Conservation (phyloP, 768 basidiomycete species). For the Pholiota microspora region DNA sequence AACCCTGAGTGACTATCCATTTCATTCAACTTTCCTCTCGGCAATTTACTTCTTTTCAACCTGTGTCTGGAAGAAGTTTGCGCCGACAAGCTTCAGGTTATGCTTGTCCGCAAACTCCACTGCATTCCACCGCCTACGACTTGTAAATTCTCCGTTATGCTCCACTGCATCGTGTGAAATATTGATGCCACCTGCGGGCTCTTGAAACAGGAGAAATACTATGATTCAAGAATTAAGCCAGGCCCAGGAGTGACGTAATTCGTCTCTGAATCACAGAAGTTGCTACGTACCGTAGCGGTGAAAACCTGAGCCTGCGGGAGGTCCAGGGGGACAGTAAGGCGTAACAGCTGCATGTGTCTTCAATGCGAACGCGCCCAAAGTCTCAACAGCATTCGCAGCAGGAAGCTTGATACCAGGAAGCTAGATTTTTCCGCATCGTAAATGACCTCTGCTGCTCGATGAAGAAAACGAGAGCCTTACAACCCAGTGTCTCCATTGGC, state of each 20-base stretch:
- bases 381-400: slow-evolving; percentile 19
- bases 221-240: too few species aligned
- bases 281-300: slow-evolving; percentile 56
- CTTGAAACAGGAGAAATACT: slow-evolving; percentile 62
- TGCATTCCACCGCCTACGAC: slow-evolving; percentile 56
- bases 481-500: slow-evolving; percentile 58
- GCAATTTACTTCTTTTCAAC: neutral
- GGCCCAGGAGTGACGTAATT: neutral
- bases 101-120: slow-evolving; percentile 48
- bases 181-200: slow-evolving; percentile 41
- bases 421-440: slow-evolving; percentile 17
- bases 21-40: neutral
- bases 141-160: slow-evolving; percentile 37
- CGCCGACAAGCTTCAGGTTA: slow-evolving; percentile 55
- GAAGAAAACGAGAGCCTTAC: slow-evolving; percentile 26
- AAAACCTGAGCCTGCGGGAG: slow-evolving; percentile 48
- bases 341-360: slow-evolving; percentile 48
- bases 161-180: slow-evolving; percentile 48
- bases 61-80: slow-evolving; percentile 51
- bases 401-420: slow-evolving; percentile 36
- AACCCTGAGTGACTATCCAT: too few species aligned
- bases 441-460: neutral
- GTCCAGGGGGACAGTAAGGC: slow-evolving; percentile 56
- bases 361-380: slow-evolving; percentile 32
- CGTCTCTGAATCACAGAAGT: neutral